phyloP scores from a whole-genome alignment of 2,329 filamentous ascomycete species.

The Ophidiomyces ophidiicola region DNA sequence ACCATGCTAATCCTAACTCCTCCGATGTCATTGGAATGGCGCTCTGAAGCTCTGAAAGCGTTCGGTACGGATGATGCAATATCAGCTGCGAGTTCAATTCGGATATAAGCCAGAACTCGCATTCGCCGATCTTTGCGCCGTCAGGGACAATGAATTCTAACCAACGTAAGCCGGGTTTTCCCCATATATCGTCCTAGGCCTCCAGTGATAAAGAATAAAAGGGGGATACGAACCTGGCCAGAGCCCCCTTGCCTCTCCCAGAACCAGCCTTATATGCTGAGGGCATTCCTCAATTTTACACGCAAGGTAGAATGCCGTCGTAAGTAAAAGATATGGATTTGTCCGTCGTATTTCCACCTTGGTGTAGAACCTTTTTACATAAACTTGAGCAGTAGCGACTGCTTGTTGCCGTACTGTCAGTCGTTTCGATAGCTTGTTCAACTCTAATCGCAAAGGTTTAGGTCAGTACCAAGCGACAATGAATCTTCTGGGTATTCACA shows the following conservation, averaged over 20 bases:
- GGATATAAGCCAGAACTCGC: constrained; percentile 83
- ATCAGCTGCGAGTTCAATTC: constrained; percentile 86
- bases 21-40: constrained; percentile 63
- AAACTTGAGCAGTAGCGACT: constrained; percentile 85
- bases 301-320: constrained; percentile 88
- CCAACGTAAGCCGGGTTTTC: not conserved
- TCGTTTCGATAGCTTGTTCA: constrained; percentile 71
- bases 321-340: constrained; percentile 83
- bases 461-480: not conserved
- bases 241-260: constrained; percentile 70
- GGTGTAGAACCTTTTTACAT: constrained; percentile 85
- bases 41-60: constrained; percentile 56
- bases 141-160: constrained; percentile 60
- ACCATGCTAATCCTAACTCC: constrained; percentile 64
- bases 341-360: constrained; percentile 83
- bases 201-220: not conserved
- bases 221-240: constrained; percentile 52
- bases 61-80: constrained; percentile 80
- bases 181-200: constrained; percentile 16
- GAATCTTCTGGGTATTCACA: not conserved
- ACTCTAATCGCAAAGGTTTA: constrained; percentile 2
- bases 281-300: constrained; percentile 98
- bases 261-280: constrained; percentile 85
- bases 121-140: constrained; percentile 76
- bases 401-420: constrained; percentile 80